These are phyloP conservation scores for Acaromyces ingoldii DNA, from an alignment of 1,284 basidiomycete species.

Conservation along the genomic window DNA sequence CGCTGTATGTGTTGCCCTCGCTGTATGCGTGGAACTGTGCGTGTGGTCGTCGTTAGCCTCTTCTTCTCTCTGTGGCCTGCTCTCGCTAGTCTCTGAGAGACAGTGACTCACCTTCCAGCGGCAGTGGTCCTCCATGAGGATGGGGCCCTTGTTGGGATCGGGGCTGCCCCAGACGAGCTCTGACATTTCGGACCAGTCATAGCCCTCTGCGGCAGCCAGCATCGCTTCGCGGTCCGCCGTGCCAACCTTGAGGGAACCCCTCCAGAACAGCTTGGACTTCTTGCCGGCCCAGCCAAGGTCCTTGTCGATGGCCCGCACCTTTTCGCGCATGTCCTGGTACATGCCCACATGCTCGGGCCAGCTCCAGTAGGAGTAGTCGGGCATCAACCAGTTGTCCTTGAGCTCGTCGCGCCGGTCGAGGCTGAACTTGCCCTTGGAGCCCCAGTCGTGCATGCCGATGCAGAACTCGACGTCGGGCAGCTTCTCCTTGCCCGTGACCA, in stretches of 20 bases:
- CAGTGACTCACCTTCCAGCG: too few species aligned
- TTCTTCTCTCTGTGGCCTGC: too few species aligned
- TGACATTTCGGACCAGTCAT: slow-evolving; percentile 36
- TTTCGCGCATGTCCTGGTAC: slow-evolving; percentile 36
- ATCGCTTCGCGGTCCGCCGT: slow-evolving; percentile 35
- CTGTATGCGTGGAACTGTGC: slow-evolving; percentile 44
- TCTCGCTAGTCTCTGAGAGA: too few species aligned
- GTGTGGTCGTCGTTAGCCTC: too few species aligned
- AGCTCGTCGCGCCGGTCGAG: slow-evolving; percentile 32
- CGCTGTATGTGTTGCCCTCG: slow-evolving; percentile 45
- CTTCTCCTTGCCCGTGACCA: slow-evolving; percentile 29
- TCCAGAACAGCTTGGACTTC: slow-evolving; percentile 35
- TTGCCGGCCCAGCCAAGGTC: slow-evolving; percentile 29
- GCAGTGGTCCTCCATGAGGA: slow-evolving; percentile 44
- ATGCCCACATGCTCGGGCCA: slow-evolving; percentile 47
- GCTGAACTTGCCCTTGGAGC: slow-evolving; percentile 37
- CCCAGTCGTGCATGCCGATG: slow-evolving; percentile 43
- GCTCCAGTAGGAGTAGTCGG: slow-evolving; percentile 42
- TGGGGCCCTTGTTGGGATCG: background rate
- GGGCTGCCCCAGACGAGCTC: slow-evolving; percentile 24
- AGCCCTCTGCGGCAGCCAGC: slow-evolving; percentile 18
- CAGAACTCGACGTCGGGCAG: slow-evolving; percentile 49
- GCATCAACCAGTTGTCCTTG: slow-evolving; percentile 48
- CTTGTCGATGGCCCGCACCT: slow-evolving; percentile 22
- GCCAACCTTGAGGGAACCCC: slow-evolving; percentile 38